Evolutionary conservation across 108 stramenopile species (phyloP).

Genomic region (Nitzschia putrida): DNA sequence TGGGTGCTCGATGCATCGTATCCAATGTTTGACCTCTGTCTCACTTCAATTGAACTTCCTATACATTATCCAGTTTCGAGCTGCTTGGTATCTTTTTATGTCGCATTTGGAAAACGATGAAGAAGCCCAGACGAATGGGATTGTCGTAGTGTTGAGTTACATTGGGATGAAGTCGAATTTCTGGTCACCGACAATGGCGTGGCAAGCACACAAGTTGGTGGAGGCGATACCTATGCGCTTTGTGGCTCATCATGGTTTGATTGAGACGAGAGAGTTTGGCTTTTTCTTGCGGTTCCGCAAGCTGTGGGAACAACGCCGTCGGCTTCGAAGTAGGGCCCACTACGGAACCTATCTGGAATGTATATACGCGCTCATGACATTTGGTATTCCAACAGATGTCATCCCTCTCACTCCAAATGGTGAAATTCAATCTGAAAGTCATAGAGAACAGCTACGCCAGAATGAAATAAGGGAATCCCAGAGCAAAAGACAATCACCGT

Average conservation of each 20-base stretch:
- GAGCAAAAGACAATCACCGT: not conserved
- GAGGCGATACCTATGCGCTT: not conserved
- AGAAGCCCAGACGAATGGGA: constrained; percentile 3
- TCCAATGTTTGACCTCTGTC: no score
- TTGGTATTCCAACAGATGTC: constrained; percentile 24
- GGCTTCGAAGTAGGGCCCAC: constrained; percentile 16
- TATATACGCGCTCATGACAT: constrained; percentile 19
- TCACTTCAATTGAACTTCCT: no score
- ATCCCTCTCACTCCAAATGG: constrained; percentile 18
- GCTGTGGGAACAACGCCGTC: not conserved
- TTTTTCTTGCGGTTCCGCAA: not conserved
- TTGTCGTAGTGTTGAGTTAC: not conserved
- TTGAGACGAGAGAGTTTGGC: not conserved
- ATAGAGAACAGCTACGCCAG: constrained; percentile 13
- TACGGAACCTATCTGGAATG: constrained; percentile 32
- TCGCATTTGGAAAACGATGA: not conserved
- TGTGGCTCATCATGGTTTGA: not conserved
- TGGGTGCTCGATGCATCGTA: no score
- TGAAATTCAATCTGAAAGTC: constrained; percentile 3
- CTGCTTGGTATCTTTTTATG: not conserved
- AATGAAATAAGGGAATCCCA: not conserved
- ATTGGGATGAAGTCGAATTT: not conserved
- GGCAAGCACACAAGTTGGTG: not conserved
- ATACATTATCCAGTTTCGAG: not conserved
- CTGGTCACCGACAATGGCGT: not conserved